These are phyloP conservation scores for Metschnikowia gruessii DNA, from an alignment of 805 yeast genomes.

Conservation along the genomic window DNA sequence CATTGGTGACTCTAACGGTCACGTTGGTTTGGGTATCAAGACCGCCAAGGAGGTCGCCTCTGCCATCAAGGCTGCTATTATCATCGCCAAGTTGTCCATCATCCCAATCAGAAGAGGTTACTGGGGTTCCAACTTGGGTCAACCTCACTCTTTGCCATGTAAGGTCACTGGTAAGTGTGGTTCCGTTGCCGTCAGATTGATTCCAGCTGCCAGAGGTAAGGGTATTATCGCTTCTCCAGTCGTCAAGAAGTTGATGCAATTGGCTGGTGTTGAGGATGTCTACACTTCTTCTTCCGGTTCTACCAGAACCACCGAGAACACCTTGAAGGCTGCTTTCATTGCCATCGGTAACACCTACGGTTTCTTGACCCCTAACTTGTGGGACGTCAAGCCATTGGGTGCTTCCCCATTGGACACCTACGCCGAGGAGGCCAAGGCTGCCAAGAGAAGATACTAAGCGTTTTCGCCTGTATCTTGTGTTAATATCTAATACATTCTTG, in stretches of 20 bases:
- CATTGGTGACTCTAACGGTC: constrained; percentile 99
- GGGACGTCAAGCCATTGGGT: constrained; percentile 82
- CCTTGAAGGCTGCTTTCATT: constrained; percentile 98
- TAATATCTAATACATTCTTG: constrained; percentile 5
- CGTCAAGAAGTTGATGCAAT: constrained; percentile 97
- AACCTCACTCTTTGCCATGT: constrained; percentile 97
- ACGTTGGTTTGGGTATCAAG: constrained; percentile 99
- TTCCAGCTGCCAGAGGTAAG: constrained; percentile 99
- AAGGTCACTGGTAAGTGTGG: constrained; percentile 99
- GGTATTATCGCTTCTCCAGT: constrained; percentile 99
- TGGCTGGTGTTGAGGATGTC: constrained; percentile 99
- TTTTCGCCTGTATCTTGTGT: neutral
- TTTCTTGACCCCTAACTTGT: constrained; percentile 99
- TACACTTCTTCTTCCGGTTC: constrained; percentile 98
- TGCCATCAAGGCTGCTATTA: constrained; percentile 99
- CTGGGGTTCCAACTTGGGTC: constrained; percentile 99
- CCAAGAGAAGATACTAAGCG: constrained; percentile 73
- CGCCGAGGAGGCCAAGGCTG: constrained; percentile 68
- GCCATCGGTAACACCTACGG: constrained; percentile 99
- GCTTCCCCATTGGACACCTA: constrained; percentile 94
- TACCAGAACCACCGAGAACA: constrained; percentile 99
- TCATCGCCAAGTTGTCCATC: constrained; percentile 97
- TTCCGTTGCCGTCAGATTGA: constrained; percentile 96
- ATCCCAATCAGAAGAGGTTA: constrained; percentile 99
- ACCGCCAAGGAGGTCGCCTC: constrained; percentile 99